A percentile compares a stretch with the other conserved stretches of the same genome.
These are phyloP conservation scores for Erodium trifolium DNA, from an alignment of 441 rosid genomes.

Conservation along the genomic window DNA sequence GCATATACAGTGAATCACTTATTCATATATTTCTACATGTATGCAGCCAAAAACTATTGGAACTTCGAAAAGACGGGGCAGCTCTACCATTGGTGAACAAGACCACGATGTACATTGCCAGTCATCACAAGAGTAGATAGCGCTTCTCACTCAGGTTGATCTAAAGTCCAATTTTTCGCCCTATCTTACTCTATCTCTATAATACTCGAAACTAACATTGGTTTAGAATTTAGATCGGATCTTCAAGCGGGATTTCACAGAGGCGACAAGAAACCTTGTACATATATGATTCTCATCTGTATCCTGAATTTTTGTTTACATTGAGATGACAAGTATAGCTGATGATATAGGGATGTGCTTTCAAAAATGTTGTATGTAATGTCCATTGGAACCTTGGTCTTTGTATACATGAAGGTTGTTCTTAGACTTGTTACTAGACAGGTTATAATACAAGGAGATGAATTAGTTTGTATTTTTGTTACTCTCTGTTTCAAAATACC, in stretches of 20 bases:
- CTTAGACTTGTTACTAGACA: neutral
- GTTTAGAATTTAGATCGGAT: neutral
- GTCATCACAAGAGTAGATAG: constrained; percentile 20
- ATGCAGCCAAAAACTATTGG: constrained; percentile 60
- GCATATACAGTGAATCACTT: no score
- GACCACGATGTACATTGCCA: constrained; percentile 48
- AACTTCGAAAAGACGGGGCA: constrained; percentile 58
- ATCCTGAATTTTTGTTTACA: neutral
- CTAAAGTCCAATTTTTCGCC: no score
- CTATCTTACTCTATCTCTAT: no score
- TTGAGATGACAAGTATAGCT: neutral
- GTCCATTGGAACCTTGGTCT: neutral
- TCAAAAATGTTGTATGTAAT: neutral
- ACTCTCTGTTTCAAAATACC: no score
- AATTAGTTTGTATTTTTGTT: no score
- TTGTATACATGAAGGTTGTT: neutral
- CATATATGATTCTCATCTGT: neutral
- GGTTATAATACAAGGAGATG: no score
- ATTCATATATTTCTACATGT: neutral
- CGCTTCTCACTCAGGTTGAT: constrained; percentile 6
- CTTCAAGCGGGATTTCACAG: neutral
- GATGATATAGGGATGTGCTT: neutral
- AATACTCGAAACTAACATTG: no score
- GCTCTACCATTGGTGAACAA: constrained; percentile 60
- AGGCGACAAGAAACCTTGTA: neutral